A percentile compares a stretch with the other conserved stretches of the same genome.
These are phyloP conservation scores for Epichloe scottii DNA, from an alignment of 2,329 filamentous ascomycete species.

Conservation along the genomic window DNA sequence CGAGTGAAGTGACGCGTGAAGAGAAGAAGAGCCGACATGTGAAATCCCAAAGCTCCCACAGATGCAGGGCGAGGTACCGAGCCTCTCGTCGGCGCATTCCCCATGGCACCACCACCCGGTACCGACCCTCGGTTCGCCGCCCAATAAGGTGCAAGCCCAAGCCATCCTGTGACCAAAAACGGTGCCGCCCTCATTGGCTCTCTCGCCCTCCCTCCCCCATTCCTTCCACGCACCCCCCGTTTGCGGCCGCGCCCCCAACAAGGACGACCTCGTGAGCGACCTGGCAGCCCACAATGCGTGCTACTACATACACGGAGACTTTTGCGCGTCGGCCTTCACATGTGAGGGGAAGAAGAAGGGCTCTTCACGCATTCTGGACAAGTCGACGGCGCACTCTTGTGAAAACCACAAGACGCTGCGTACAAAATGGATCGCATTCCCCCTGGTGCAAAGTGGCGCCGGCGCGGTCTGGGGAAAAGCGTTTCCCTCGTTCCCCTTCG, in stretches of 20 bases:
- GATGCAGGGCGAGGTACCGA: not conserved
- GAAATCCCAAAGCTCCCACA: not conserved
- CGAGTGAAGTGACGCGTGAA: too few species aligned
- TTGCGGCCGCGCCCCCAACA: not conserved
- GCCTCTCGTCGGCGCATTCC: not conserved
- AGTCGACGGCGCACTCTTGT: too few species aligned
- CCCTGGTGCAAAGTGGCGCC: not conserved
- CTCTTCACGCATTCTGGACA: too few species aligned
- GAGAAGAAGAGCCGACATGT: conserved; percentile 1
- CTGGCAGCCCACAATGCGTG: not conserved
- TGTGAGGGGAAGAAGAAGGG: not conserved
- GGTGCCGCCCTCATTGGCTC: conserved; percentile 2
- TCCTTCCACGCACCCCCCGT: not conserved
- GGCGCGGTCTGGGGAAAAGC: not conserved
- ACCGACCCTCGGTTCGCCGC: not conserved
- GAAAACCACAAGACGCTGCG: not conserved
- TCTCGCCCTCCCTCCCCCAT: not conserved
- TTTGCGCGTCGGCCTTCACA: not conserved
- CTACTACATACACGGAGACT: not conserved
- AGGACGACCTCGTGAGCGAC: not conserved
- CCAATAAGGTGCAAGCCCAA: conserved; percentile 2
- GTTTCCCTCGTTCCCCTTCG: too few species aligned
- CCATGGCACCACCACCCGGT: not conserved
- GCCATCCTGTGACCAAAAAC: conserved; percentile 3
- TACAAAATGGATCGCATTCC: not conserved